Conservation (phyloP, 176 grass and related monocot genomes). For the Oryza punctata region DNA sequence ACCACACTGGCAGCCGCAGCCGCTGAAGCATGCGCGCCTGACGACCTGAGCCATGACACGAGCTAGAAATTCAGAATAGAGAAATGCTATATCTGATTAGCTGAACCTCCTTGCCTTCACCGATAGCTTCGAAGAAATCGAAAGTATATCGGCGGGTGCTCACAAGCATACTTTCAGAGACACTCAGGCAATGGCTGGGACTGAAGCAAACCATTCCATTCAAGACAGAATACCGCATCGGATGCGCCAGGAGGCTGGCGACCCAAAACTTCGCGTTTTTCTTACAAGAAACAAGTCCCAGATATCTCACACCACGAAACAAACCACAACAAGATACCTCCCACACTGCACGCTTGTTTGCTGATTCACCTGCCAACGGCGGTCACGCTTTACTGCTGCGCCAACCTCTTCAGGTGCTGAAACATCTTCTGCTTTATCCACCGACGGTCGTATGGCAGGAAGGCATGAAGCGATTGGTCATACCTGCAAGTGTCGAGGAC, state of each 20-base stretch:
- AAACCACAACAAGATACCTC: background rate
- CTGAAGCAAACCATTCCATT: background rate
- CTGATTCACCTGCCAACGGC: background rate
- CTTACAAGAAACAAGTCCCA: background rate
- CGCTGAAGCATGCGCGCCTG: too few relatives aligned
- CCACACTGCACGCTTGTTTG: background rate
- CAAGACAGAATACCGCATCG: background rate
- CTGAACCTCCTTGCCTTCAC: too few relatives aligned
- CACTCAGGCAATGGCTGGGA: background rate
- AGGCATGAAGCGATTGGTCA: conserved; percentile 72
- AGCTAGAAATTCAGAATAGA: too few relatives aligned
- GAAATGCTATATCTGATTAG: too few relatives aligned
- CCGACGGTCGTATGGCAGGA: conserved; percentile 70
- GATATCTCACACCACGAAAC: background rate
- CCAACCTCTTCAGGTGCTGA: conserved; percentile 72
- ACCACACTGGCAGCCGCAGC: too few relatives aligned
- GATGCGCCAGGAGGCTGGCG: background rate
- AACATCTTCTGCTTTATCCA: conserved; percentile 86
- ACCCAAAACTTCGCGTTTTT: background rate
- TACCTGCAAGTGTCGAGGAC: conserved; percentile 39
- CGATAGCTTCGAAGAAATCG: too few relatives aligned
- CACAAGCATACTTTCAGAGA: background rate
- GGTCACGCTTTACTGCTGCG: conserved; percentile 23
- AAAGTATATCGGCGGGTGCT: too few relatives aligned
- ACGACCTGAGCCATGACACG: too few relatives aligned